Percentiles rank a stretch among this genome's conserved stretches.
These are phyloP conservation scores for Meyerozyma smithsonii DNA, from an alignment of 1,139 yeast species.

Conservation along the genomic window DNA sequence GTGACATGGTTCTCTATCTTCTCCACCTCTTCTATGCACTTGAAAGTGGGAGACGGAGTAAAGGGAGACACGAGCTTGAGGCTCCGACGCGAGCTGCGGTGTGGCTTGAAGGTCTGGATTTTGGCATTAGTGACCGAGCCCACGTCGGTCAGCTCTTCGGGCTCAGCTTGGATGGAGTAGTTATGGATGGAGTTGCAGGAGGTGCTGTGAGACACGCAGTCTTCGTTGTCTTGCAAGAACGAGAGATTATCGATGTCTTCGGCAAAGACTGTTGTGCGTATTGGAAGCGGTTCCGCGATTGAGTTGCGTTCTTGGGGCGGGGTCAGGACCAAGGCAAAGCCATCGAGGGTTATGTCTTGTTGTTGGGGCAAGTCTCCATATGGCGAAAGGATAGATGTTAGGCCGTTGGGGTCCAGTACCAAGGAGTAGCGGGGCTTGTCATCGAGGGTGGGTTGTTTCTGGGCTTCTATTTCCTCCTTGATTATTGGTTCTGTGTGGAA, in stretches of 20 bases:
- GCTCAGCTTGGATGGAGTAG: not conserved
- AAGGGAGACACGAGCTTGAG: constrained; percentile 1
- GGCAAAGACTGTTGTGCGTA: not conserved
- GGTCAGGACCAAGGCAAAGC: constrained; percentile 1
- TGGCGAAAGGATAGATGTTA: not conserved
- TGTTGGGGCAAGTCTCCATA: not conserved
- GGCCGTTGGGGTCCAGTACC: not conserved
- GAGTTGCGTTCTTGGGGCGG: not conserved
- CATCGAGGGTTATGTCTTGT: not conserved
- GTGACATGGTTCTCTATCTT: not conserved
- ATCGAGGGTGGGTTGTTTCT: not conserved
- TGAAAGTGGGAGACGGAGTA: not conserved
- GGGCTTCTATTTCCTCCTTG: not conserved
- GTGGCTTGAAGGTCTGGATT: constrained; percentile 18
- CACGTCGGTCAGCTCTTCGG: constrained; percentile 8
- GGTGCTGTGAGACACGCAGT: constrained; percentile 3
- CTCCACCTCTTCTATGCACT: not conserved
- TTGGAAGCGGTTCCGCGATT: not conserved
- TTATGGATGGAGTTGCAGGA: not conserved
- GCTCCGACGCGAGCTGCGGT: constrained; percentile 7
- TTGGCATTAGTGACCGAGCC: constrained; percentile 20
- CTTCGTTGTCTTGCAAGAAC: not conserved
- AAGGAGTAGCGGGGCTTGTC: not conserved
- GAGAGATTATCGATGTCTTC: constrained; percentile 1
- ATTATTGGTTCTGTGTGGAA: not conserved